A percentile compares a stretch with the other conserved stretches of the same genome.
phyloP scores from a whole-genome alignment of 768 basidiomycete genomes.

The Guyanaporus albipodus region DNA sequence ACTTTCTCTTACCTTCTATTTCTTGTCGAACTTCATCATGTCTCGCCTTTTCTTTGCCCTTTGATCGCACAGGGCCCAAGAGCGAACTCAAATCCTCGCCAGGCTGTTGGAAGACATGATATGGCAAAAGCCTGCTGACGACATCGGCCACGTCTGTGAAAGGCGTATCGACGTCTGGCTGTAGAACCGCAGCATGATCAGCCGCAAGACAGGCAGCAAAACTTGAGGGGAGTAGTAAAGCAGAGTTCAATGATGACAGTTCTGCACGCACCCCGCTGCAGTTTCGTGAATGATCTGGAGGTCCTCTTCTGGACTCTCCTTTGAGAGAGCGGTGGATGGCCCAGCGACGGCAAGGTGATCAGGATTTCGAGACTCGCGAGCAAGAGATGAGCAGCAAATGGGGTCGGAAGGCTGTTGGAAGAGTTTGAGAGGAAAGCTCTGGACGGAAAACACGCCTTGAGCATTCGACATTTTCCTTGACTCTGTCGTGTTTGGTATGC shows the following conservation, averaged over 20 bases:
- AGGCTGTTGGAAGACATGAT: conserved; percentile 77
- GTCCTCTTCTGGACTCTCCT: conserved; percentile 50
- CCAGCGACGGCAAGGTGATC: conserved; percentile 17
- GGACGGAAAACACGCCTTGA: conserved; percentile 27
- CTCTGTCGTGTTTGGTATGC: conserved; percentile 37
- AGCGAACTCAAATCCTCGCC: conserved; percentile 52
- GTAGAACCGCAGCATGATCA: conserved; percentile 58
- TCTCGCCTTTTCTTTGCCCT: conserved; percentile 63
- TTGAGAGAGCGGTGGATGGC: conserved; percentile 29
- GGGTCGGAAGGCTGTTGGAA: conserved; percentile 4
- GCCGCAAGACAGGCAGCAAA: conserved; percentile 51
- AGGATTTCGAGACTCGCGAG: conserved; percentile 5
- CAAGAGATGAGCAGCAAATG: conserved; percentile 2
- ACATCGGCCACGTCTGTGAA: conserved; percentile 61
- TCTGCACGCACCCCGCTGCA: conserved; percentile 44
- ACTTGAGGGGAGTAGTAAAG: conserved; percentile 35
- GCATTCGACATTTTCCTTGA: conserved; percentile 33
- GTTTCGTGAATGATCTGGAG: conserved; percentile 43
- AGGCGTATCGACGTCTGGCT: conserved; percentile 67
- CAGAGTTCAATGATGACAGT: neutral
- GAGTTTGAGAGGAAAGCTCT: conserved; percentile 24
- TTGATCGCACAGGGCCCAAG: conserved; percentile 27
- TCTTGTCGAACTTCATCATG: conserved; percentile 43
- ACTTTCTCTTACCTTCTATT: conserved; percentile 44
- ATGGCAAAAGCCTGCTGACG: conserved; percentile 70